Evolutionary conservation across 257 asterid genomes (phyloP).

Genomic region (Linderniella brevidens): DNA sequence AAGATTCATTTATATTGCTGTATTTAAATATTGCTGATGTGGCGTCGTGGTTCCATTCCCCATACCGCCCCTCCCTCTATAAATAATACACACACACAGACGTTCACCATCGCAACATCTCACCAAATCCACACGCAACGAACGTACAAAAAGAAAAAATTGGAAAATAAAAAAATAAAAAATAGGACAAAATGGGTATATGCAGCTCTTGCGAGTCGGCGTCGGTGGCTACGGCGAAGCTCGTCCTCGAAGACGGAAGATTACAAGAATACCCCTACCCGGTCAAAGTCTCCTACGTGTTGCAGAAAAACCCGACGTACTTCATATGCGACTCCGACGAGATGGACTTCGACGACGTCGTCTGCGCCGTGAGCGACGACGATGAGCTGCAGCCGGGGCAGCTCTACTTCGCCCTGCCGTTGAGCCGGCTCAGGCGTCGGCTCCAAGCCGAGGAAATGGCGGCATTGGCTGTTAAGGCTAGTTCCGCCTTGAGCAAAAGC

Average conservation of each 20-base stretch:
- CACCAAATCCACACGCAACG: no score
- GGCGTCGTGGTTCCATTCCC: constrained; percentile 33
- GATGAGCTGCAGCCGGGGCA: constrained; percentile 79
- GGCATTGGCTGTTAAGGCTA: constrained; percentile 92
- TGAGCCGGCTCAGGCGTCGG: constrained; percentile 36
- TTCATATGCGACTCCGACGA: constrained; percentile 88
- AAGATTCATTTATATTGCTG: no score
- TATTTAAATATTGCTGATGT: constrained; percentile 24
- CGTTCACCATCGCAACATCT: not conserved
- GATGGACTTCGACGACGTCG: constrained; percentile 74
- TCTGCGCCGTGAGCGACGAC: constrained; percentile 51
- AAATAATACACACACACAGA: not conserved
- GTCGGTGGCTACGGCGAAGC: constrained; percentile 57
- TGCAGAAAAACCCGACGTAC: constrained; percentile 49
- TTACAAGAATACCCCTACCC: constrained; percentile 72
- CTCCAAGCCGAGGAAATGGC: constrained; percentile 89
- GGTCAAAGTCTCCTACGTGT: constrained; percentile 47
- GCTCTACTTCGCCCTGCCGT: constrained; percentile 72
- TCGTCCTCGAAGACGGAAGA: constrained; percentile 57
- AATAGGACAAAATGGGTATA: constrained; percentile 34
- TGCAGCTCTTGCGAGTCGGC: constrained; percentile 78
- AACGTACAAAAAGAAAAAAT: no score
- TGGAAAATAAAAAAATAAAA: no score
- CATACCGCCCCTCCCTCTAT: constrained; percentile 15
- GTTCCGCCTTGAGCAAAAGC: constrained; percentile 57